These are phyloP conservation scores for Mycena vitilis DNA, from an alignment of 768 basidiomycete genomes.

Conservation along the genomic window DNA sequence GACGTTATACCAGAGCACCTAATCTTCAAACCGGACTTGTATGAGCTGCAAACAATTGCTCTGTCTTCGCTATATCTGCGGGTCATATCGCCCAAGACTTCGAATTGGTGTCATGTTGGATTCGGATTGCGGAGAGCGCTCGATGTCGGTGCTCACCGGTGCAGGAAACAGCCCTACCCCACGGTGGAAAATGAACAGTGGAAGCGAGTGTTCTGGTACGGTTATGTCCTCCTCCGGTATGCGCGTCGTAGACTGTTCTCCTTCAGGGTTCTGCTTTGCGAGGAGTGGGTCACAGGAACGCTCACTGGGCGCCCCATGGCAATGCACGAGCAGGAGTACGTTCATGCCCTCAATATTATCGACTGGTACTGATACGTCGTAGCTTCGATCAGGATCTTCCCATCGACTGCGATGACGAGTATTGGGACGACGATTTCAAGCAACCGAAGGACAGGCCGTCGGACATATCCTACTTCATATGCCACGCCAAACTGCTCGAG, in stretches of 20 bases:
- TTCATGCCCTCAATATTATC: constrained; percentile 11
- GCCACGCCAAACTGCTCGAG: constrained; percentile 57
- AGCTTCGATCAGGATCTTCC: constrained; percentile 74
- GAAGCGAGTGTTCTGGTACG: constrained; percentile 63
- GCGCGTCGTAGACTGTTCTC: not conserved
- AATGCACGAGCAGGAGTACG: constrained; percentile 67
- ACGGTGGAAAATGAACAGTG: constrained; percentile 68
- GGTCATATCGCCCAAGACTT: constrained; percentile 54
- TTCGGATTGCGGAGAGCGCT: constrained; percentile 69
- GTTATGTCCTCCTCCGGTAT: not conserved
- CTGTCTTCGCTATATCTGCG: constrained; percentile 55
- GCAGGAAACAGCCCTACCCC: constrained; percentile 45
- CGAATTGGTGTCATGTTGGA: constrained; percentile 63
- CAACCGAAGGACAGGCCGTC: constrained; percentile 66
- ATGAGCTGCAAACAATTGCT: constrained; percentile 27
- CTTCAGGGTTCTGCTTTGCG: constrained; percentile 36
- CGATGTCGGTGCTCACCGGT: constrained; percentile 67
- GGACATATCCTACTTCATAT: constrained; percentile 56
- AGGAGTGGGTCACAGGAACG: constrained; percentile 41
- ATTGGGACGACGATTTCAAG: constrained; percentile 65
- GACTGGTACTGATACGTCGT: not conserved
- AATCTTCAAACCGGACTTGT: constrained; percentile 24
- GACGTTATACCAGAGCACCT: constrained; percentile 24
- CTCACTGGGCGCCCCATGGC: constrained; percentile 68
- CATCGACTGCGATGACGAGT: constrained; percentile 74